Percentiles rank a stretch among this genome's conserved stretches.
Conservation (phyloP, 352 stramenopile species). For the Pythium utonaiense region DNA sequence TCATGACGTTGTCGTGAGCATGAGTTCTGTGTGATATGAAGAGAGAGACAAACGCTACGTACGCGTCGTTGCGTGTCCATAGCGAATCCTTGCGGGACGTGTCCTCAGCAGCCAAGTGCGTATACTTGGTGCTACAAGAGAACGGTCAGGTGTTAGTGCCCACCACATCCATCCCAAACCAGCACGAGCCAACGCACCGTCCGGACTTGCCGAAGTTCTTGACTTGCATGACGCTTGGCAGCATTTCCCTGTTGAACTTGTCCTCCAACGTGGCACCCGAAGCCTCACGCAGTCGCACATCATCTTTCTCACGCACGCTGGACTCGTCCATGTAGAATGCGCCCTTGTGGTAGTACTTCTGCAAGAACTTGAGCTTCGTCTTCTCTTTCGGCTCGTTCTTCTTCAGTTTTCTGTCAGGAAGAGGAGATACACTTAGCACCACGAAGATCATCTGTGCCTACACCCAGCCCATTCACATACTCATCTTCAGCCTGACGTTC, state of each 20-base stretch:
- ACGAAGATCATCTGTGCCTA: background rate
- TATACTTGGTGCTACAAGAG: conserved; percentile 93
- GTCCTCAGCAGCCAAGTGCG: conserved; percentile 97
- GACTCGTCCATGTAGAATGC: conserved; percentile 97
- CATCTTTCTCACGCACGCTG: conserved; percentile 83
- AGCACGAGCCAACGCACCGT: conserved; percentile 44
- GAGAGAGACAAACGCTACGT: conserved; percentile 1
- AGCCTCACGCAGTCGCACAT: conserved; percentile 91
- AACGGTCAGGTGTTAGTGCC: background rate
- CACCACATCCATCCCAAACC: background rate
- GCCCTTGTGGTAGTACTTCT: conserved; percentile 99
- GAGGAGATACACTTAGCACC: background rate
- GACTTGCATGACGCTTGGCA: conserved; percentile 96
- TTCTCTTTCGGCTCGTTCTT: conserved; percentile 80
- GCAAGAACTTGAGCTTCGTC: conserved; percentile 92
- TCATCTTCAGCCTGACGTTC: conserved; percentile 92
- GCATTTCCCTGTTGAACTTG: conserved; percentile 91
- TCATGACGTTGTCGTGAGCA: background rate
- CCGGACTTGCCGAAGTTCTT: conserved; percentile 97
- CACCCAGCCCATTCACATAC: conserved; percentile 25
- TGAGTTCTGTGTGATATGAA: background rate
- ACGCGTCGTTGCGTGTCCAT: conserved; percentile 69
- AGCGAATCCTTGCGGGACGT: conserved; percentile 86
- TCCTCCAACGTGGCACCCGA: conserved; percentile 89
- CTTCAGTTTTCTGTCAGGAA: conserved; percentile 62